Evolutionary conservation across 2,329 filamentous ascomycete species (phyloP), one percentile per base, ranked within the genome.

Genomic region (Pezicula rhizophila): DNA sequence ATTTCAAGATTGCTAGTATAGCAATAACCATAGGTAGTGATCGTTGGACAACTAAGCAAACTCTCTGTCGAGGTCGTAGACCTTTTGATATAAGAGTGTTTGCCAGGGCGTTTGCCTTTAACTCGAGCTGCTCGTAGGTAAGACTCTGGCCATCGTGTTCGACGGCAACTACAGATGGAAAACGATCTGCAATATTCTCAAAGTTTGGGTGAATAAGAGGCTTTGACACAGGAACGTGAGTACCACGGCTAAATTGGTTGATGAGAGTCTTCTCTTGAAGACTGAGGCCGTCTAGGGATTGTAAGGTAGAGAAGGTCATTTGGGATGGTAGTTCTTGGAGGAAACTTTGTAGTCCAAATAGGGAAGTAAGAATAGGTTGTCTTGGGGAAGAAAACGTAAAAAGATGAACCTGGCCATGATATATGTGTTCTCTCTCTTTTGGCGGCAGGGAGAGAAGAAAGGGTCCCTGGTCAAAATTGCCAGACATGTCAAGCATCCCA

Each of bases 1-100:
- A 73, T 48, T 77, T 77, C 31, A 82, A 64, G 15, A 80, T 68
- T 2, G 76, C 78, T 48, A 78, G 67, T 43, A 81, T 79, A 17
- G 74, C 77, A 44, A 79, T 68, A 6, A 80, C 64, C 76, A 82
- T 79, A 53, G 78, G 76, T 42, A 78, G 63, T 35, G 76, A 74
- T 12, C 78, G 70, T 50, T 74, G 74, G 49, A 75, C 73, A n/a
- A 81, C 70, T 23, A 81, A 67, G n/a, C 74, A 75, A 5, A 80
- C 68, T 34, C 74, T 66, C 54, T 78, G 71, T 5, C 68, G 65
- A 20, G 71, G 69, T 33, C 58, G 54, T 20, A 77, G 65, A 28
- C 74, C 74, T 26, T 60, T 46, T 40, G 47, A 40, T 54, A 64
- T 60, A 12, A 78, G 67, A 17, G 66, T 57, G 45, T 65, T 60